Evolutionary conservation across 192 early-diverging fungal genomes (phyloP), one percentile per base, ranked within the genome.

Genomic region (Umbelopsis vinacea): DNA sequence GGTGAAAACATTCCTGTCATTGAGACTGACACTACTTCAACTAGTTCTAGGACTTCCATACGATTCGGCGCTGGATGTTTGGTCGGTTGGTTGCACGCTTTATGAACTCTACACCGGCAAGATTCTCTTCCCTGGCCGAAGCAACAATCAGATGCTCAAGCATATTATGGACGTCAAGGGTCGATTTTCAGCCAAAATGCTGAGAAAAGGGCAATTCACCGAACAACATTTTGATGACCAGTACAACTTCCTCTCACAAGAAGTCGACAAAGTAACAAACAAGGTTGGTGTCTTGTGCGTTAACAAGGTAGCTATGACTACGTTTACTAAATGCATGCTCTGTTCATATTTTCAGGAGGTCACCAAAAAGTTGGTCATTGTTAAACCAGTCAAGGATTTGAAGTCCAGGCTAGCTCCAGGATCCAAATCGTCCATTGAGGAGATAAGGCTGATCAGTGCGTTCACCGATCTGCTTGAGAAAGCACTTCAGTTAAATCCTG

Each of bases 61-160:
- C 74, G 95, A 96, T 79, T 87, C 82, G 55, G 88, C 93, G 2
- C 80, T 98, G 48, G 97, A 99, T 76, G 91, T 98, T 73, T 99
- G 96, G 97, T 97, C 96, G 26, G 88, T 97, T 23, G 97, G 90
- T 7, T 96, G 91, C 71, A 96, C 96, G 29, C 82, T 98, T 21
- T 99, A 94, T 74, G 97, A 99, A 85, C 82, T 98, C 45, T 96
- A 92, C 75, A 98, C 96, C 3, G 97, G 96, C 48, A 92, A 92
- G 81, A 96, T 98, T 46, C 78, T 99, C 60, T 98, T 98, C 73
- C 93, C 96, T 9, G 97, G 96, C 4, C 82, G 90, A 66, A 92
- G 83, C 79, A 99, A 99, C 81, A 98, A 98, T 80, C 94, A 98
- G 68, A 99, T 99, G 97, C 84, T 99, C 54, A 85, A 84, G 69